These are phyloP conservation scores for Lactuca saligna DNA, from an alignment of 129 eudicot species.

Conservation along the genomic window DNA sequence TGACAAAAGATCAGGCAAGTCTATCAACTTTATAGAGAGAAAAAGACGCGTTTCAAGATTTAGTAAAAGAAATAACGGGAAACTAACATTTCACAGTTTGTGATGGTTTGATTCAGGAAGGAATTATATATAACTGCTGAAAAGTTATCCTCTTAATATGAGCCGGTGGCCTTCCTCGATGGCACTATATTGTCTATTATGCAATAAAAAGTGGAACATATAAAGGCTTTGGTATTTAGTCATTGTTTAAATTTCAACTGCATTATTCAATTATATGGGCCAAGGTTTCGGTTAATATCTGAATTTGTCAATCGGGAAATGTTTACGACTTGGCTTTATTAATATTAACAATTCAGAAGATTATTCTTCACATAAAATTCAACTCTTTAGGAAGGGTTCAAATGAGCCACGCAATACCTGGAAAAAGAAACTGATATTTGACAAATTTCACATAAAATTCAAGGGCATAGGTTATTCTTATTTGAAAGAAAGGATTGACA, in stretches of 20 bases:
- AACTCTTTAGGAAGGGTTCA: not conserved
- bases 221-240: not conserved
- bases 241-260: not conserved
- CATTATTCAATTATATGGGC: not conserved
- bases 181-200: too few relatives aligned
- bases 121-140: too few relatives aligned
- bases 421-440: not conserved
- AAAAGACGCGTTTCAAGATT: not conserved
- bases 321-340: not conserved
- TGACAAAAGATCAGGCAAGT: not conserved
- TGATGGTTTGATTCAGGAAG: too few relatives aligned
- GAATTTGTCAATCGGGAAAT: not conserved
- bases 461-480: too few relatives aligned
- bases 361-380: not conserved
- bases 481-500: not conserved
- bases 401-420: not conserved
- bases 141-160: too few relatives aligned
- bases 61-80: too few relatives aligned
- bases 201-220: not conserved
- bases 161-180: not conserved
- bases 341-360: too few relatives aligned
- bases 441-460: too few relatives aligned
- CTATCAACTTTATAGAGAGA: not conserved
- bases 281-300: not conserved
- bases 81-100: too few relatives aligned